phyloP scores from a whole-genome alignment of 139 green algal genomes.

The Chlamydomonas eustigma region DNA sequence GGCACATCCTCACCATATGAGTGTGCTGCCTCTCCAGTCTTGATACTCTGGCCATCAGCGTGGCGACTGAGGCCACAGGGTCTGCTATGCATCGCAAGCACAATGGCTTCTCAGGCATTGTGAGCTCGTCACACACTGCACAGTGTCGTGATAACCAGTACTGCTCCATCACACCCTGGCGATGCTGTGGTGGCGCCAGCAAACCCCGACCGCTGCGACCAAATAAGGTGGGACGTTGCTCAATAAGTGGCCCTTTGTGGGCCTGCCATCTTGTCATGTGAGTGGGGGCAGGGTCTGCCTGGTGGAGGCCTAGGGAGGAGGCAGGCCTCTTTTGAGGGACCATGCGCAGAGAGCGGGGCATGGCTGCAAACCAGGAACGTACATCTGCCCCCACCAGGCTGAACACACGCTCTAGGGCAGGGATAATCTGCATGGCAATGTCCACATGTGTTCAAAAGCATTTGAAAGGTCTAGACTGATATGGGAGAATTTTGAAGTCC shows the following conservation, averaged over 20 bases:
- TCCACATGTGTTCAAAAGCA: too few species aligned
- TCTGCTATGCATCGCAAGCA: conserved; percentile 57
- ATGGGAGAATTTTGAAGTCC: too few species aligned
- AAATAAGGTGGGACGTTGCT: neutral
- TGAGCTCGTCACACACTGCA: conserved; percentile 83
- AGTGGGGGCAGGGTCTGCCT: neutral
- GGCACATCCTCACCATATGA: conserved; percentile 67
- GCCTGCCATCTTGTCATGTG: too few species aligned
- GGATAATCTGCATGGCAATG: conserved; percentile 88
- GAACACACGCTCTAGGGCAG: conserved; percentile 85
- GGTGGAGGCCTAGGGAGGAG: conserved; percentile 31
- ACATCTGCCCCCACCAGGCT: conserved; percentile 77
- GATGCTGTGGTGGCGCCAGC: neutral
- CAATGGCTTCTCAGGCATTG: conserved; percentile 55
- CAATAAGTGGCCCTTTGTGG: too few species aligned
- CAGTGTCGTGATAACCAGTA: conserved; percentile 94
- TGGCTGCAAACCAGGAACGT: conserved; percentile 73
- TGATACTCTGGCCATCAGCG: conserved; percentile 35
- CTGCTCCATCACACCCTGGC: conserved; percentile 59
- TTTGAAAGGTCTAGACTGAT: too few species aligned
- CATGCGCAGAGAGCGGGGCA: conserved; percentile 66
- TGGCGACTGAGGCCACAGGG: conserved; percentile 40
- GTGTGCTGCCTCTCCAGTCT: conserved; percentile 59
- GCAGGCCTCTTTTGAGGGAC: conserved; percentile 79
- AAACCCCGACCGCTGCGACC: neutral